Percentiles rank a stretch among this genome's conserved stretches.
These are phyloP conservation scores for Apostasia ramifera DNA, from an alignment of 106 monocot genomes.

Conservation along the genomic window DNA sequence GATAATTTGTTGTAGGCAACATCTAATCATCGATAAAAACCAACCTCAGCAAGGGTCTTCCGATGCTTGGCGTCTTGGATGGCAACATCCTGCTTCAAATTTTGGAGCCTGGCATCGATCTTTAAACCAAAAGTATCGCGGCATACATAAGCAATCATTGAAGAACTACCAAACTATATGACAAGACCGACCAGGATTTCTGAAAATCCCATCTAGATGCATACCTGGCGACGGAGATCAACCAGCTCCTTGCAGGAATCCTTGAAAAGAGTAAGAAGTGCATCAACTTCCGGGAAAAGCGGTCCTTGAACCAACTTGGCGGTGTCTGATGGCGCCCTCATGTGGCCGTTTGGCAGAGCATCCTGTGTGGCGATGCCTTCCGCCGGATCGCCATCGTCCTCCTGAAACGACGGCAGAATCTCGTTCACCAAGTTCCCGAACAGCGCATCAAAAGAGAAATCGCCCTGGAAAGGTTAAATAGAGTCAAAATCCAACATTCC, in stretches of 20 bases:
- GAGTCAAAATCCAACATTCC: neutral
- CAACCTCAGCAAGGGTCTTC: slow-evolving; percentile 82
- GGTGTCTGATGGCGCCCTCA: slow-evolving; percentile 24
- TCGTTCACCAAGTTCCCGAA: slow-evolving; percentile 90
- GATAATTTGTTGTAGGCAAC: too few species aligned
- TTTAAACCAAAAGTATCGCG: slow-evolving; percentile 14
- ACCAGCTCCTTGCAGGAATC: slow-evolving; percentile 93
- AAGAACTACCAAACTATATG: neutral
- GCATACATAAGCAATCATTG: neutral
- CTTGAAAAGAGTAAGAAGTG: slow-evolving; percentile 77
- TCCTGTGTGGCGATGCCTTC: slow-evolving; percentile 35
- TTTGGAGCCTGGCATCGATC: slow-evolving; percentile 86
- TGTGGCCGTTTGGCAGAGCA: slow-evolving; percentile 32
- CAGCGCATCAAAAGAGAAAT: slow-evolving; percentile 92
- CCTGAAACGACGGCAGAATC: slow-evolving; percentile 74
- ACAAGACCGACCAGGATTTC: neutral
- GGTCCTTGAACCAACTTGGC: slow-evolving; percentile 35
- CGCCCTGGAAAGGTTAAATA: slow-evolving; percentile 37
- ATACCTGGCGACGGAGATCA: slow-evolving; percentile 76
- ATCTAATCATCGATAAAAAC: neutral
- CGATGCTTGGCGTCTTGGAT: slow-evolving; percentile 80
- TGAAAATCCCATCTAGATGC: neutral
- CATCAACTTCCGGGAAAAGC: slow-evolving; percentile 87
- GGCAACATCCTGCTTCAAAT: slow-evolving; percentile 82
- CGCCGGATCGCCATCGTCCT: slow-evolving; percentile 45